phyloP scores from a whole-genome alignment of 2,329 filamentous ascomycete species.

The Microsporum ferrugineum region DNA sequence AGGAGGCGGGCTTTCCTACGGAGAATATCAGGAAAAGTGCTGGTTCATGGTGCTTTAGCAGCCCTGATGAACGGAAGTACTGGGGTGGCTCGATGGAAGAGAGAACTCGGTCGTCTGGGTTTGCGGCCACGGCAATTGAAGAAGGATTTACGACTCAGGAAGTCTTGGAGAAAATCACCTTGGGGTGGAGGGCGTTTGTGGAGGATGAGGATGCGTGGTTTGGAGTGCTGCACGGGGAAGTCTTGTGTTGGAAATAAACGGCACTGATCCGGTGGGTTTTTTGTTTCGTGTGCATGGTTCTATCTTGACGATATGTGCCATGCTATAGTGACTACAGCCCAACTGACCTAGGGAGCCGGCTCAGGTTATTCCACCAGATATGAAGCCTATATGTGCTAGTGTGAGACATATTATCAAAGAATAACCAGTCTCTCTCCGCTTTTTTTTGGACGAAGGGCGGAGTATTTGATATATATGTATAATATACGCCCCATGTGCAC shows the following conservation, averaged over 20 bases:
- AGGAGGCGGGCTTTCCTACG: constrained; percentile 24
- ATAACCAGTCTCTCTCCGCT: too few relatives aligned
- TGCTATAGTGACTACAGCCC: too few relatives aligned
- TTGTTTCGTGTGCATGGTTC: too few relatives aligned
- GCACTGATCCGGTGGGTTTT: too few relatives aligned
- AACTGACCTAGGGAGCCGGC: too few relatives aligned
- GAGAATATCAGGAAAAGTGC: constrained; percentile 20
- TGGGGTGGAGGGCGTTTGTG: constrained; percentile 27
- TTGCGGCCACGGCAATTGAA: constrained; percentile 21
- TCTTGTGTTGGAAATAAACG: constrained; percentile 26
- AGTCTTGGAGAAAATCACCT: constrained; percentile 24
- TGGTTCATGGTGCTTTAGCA: constrained; percentile 29
- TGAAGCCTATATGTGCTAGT: too few relatives aligned
- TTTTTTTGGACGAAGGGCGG: too few relatives aligned
- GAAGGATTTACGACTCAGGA: constrained; percentile 23
- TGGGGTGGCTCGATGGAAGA: constrained; percentile 28
- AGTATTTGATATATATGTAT: too few relatives aligned
- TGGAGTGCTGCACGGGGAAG: constrained; percentile 28
- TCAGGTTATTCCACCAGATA: too few relatives aligned
- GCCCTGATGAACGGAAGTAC: constrained; percentile 23
- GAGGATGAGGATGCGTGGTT: constrained; percentile 29
- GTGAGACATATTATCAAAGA: too few relatives aligned
- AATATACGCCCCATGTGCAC: too few relatives aligned
- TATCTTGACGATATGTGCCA: too few relatives aligned
- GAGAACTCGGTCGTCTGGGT: constrained; percentile 21